Conservation (phyloP, 1,284 basidiomycete species). For the Rhodotorula sp. region DNA sequence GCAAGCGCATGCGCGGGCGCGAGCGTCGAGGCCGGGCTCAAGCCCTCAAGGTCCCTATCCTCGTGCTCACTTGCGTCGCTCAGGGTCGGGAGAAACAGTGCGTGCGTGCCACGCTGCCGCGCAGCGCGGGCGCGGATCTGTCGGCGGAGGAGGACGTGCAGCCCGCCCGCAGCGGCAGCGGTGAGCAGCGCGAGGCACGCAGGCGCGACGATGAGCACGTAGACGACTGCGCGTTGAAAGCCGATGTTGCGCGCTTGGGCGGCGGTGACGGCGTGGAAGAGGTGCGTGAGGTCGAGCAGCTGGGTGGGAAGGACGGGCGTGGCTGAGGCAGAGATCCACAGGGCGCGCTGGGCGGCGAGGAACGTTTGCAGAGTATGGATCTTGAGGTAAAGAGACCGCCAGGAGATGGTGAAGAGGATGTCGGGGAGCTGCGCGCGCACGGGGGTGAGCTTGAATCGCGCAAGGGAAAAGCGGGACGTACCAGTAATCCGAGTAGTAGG, state of each 20-base stretch:
- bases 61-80: too few species aligned
- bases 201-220: slow-evolving; percentile 1
- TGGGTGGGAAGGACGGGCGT: not conserved
- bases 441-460: not conserved
- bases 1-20: too few species aligned
- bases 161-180: not conserved
- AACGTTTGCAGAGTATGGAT: not conserved
- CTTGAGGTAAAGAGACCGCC: not conserved
- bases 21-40: too few species aligned
- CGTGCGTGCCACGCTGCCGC: too few species aligned
- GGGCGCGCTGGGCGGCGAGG: not conserved
- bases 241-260: not conserved
- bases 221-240: slow-evolving; percentile 2
- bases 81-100: too few species aligned
- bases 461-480: not conserved
- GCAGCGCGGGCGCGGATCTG: slow-evolving; percentile 1
- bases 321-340: not conserved
- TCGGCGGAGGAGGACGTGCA: slow-evolving; percentile 2
- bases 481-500: not conserved
- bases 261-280: not conserved
- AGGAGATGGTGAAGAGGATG: slow-evolving; percentile 10
- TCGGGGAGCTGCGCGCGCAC: slow-evolving; percentile 2
- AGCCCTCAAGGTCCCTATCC: too few species aligned
- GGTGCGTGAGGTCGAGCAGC: not conserved
- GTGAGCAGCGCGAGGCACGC: not conserved